Percentiles rank a stretch among this genome's conserved stretches.
These are phyloP conservation scores for Picea glauca DNA, from an alignment of 75 land plant genomes.

Conservation along the genomic window DNA sequence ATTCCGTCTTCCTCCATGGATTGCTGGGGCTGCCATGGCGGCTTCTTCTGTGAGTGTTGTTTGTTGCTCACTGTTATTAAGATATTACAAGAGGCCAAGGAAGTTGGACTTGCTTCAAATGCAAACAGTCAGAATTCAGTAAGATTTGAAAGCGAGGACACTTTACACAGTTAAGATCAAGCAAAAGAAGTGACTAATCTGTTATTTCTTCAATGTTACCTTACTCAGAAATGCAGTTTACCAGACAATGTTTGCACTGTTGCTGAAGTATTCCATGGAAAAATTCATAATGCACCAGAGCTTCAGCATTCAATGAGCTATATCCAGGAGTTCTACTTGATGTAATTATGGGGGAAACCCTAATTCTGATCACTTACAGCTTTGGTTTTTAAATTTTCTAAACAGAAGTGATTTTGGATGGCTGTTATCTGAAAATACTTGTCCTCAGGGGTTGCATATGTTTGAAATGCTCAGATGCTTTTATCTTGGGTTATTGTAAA, in stretches of 20 bases:
- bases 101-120: constrained; percentile 15
- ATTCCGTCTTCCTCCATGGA: constrained; percentile 88
- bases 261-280: not conserved
- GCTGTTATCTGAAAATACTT: too few species aligned
- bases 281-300: not conserved
- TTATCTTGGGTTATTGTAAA: not conserved
- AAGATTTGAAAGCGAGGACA: not conserved
- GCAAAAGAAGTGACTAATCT: not conserved
- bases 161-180: not conserved
- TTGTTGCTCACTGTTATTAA: constrained; percentile 83
- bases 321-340: not conserved
- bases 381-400: not conserved
- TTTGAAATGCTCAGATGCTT: not conserved
- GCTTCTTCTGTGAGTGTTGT: constrained; percentile 93
- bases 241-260: not conserved
- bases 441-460: too few species aligned
- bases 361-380: not conserved
- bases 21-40: constrained; percentile 98
- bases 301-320: not conserved
- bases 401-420: too few species aligned
- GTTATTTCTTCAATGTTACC: not conserved
- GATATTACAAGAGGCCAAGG: constrained; percentile 74
- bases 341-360: not conserved
- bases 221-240: not conserved
- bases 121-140: constrained; percentile 1